Percentiles rank a stretch among this genome's conserved stretches.
These are phyloP conservation scores for Prunus yedoensis DNA, from an alignment of 331 rosid species.

Conservation along the genomic window DNA sequence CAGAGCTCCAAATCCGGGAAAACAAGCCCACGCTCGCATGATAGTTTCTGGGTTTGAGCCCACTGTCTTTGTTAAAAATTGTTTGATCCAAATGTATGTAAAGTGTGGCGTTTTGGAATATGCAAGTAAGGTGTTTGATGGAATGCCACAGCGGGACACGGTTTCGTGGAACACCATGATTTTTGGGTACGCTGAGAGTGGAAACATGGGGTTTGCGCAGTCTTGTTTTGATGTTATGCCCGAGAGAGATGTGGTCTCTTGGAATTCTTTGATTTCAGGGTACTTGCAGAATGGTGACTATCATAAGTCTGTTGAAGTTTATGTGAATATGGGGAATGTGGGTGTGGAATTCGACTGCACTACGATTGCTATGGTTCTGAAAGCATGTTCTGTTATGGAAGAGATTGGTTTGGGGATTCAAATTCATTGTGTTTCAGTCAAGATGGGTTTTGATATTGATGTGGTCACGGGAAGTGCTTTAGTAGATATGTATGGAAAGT, in stretches of 20 bases:
- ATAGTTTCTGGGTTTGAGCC: slow-evolving; percentile 58
- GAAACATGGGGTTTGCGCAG: slow-evolving; percentile 45
- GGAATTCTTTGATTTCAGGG: slow-evolving; percentile 2
- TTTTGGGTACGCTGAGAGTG: slow-evolving; percentile 52
- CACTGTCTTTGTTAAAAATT: slow-evolving; percentile 60
- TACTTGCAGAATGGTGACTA: slow-evolving; percentile 34
- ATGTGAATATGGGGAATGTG: slow-evolving; percentile 38
- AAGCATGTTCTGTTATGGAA: slow-evolving; percentile 51
- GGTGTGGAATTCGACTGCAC: slow-evolving; percentile 43
- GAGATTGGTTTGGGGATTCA: slow-evolving; percentile 43
- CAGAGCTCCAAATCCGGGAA: slow-evolving; percentile 34
- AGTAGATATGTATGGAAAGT: slow-evolving; percentile 2
- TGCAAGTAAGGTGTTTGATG: slow-evolving; percentile 10
- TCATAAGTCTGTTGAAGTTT: slow-evolving; percentile 29
- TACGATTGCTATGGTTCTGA: slow-evolving; percentile 32
- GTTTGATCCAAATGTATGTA: slow-evolving; percentile 56
- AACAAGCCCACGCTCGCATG: slow-evolving; percentile 67
- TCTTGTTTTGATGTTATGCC: slow-evolving; percentile 47
- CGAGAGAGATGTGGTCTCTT: slow-evolving; percentile 60
- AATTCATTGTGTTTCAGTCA: background rate
- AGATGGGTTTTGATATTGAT: background rate
- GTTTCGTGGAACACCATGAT: slow-evolving; percentile 80
- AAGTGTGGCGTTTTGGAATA: slow-evolving; percentile 43
- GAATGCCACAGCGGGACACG: background rate
- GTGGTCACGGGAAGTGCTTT: slow-evolving; percentile 1